Evolutionary conservation across 306 rosid genomes (phyloP), one percentile per base, ranked within the genome.

Genomic region (Hylodesmum podocarpum): DNA sequence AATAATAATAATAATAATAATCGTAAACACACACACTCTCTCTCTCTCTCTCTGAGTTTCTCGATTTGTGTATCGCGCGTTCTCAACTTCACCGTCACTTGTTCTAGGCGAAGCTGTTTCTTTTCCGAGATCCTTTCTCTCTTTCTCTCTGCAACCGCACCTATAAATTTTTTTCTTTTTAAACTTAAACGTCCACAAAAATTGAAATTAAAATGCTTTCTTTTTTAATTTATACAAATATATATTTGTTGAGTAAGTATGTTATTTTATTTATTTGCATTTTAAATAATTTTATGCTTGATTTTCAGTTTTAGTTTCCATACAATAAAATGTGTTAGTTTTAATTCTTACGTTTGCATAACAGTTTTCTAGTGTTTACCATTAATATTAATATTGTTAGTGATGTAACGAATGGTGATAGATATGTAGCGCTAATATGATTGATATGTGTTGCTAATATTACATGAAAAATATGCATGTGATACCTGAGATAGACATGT

Each of bases 11-110:
- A 24, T n/a, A n/a, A n/a, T n/a, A n/a, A n/a, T n/a, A n/a, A n/a
- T n/a, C n/a, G n/a, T n/a, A n/a, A n/a, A n/a, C n/a, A n/a, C n/a
- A n/a, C n/a, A n/a, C n/a, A 66, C n/a, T 40, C 3, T 9, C 19
- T 24, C 31, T 24, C 18, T 70, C 29, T 27, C 18, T 12, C 31
- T 31, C n/a, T n/a, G n/a, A n/a, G 8, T 39, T 36, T 27, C 11
- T 16, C 15, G 59, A 53, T 6, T 0, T 66, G 10, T 41, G 21
- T 25, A 12, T 29, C 51, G 21, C 25, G 21, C 25, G 47, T 24
- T 50, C 78, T 74, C 51, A 58, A 69, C 82, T 69, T 78, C 76
- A 57, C 51, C 78, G 61, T 41, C 68, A 27, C 72, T 39, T 62
- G 67, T 63, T 15, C 1, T 34, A 34, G 25, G 3, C 27, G 27